Conservation (phyloP, 2,329 filamentous ascomycete genomes). For the Lojkania enalia region DNA sequence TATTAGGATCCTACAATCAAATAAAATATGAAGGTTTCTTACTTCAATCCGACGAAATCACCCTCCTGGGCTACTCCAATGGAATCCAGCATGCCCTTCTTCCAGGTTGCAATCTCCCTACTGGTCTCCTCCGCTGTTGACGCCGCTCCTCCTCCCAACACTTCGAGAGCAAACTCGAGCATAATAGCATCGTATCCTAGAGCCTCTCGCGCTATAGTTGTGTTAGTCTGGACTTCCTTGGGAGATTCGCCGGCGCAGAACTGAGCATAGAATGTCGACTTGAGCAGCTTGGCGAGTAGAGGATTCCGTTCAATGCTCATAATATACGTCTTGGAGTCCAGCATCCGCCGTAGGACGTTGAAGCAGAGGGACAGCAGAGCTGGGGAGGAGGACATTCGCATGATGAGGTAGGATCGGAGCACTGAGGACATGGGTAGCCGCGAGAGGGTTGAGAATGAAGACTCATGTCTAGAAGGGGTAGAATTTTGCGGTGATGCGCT, state of each 20-base stretch:
- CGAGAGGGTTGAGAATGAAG: constrained; percentile 53
- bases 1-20: constrained; percentile 27
- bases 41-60: constrained; percentile 61
- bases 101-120: constrained; percentile 71
- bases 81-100: constrained; percentile 72
- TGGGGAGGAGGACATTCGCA: constrained; percentile 69
- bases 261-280: constrained; percentile 85
- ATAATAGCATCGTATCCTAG: constrained; percentile 85
- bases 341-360: constrained; percentile 67
- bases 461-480: constrained; percentile 7
- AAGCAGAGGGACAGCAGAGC: constrained; percentile 72
- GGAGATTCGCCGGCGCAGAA: constrained; percentile 84
- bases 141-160: constrained; percentile 67
- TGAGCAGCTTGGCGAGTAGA: constrained; percentile 69
- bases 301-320: constrained; percentile 77
- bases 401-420: constrained; percentile 70
- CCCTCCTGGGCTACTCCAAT: constrained; percentile 58
- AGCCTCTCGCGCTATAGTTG: constrained; percentile 66
- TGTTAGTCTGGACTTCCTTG: constrained; percentile 64
- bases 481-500: constrained; percentile 22
- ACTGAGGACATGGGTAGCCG: constrained; percentile 68
- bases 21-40: constrained; percentile 15
- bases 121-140: constrained; percentile 57
- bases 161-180: constrained; percentile 80
- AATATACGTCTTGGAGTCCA: constrained; percentile 67